Conservation (phyloP, 2,329 filamentous ascomycete species). For the Raffaelea deltoideospora region DNA sequence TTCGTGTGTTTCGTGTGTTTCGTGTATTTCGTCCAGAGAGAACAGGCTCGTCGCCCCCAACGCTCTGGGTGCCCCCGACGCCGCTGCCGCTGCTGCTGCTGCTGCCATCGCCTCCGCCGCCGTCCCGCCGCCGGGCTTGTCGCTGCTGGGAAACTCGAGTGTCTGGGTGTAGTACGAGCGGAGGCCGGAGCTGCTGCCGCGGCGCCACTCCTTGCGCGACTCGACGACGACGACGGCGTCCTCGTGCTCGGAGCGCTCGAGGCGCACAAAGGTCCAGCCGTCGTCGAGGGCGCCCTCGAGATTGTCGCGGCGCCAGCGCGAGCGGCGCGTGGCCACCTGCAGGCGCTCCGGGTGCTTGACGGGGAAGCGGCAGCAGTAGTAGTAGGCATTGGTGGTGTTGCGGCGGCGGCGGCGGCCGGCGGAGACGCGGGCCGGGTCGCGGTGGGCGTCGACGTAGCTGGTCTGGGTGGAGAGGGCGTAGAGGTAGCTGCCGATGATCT, state of each 20-base stretch:
- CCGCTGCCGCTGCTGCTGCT: neutral
- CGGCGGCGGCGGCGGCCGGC: too few species aligned
- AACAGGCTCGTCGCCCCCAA: too few species aligned
- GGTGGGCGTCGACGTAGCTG: slow-evolving; percentile 31
- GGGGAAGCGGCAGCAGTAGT: slow-evolving; percentile 49
- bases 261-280: slow-evolving; percentile 52
- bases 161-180: slow-evolving; percentile 51
- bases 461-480: slow-evolving; percentile 57
- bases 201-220: slow-evolving; percentile 51
- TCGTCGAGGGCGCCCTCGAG: slow-evolving; percentile 59
- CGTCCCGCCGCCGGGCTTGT: neutral
- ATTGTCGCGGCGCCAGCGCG: slow-evolving; percentile 51
- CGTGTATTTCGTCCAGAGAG: neutral
- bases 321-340: slow-evolving; percentile 26
- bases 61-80: neutral
- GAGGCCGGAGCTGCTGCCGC: slow-evolving; percentile 31
- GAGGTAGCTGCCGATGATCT: slow-evolving; percentile 49
- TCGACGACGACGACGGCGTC: slow-evolving; percentile 49
- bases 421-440: too few species aligned
- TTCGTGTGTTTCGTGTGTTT: neutral
- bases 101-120: neutral
- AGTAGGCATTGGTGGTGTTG: slow-evolving; percentile 52
- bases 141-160: slow-evolving; percentile 31
- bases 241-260: slow-evolving; percentile 44
- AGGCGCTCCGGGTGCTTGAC: slow-evolving; percentile 25